phyloP scores from a whole-genome alignment of 208 protist species.

The Acanthamoeba polyphaga region DNA sequence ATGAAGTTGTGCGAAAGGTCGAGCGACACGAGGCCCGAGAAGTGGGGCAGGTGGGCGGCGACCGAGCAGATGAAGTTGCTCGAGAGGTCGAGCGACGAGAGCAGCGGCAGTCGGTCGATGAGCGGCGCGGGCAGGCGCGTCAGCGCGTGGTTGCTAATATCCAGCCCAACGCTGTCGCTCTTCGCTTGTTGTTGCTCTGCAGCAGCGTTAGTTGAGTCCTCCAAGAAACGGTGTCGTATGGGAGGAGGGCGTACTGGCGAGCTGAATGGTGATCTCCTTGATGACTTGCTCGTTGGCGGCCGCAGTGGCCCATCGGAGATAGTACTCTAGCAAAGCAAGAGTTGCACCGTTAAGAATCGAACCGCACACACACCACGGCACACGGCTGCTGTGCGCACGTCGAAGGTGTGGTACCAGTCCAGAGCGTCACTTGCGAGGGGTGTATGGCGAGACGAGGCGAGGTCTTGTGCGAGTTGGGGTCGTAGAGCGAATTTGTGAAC shows the following conservation, averaged over 20 bases:
- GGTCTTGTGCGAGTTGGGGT: neutral
- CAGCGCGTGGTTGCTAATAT: neutral
- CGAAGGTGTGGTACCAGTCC: neutral
- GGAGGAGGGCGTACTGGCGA: neutral
- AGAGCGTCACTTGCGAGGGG: neutral
- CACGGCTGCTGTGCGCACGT: neutral
- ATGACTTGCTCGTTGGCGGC: neutral
- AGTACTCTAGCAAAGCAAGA: neutral
- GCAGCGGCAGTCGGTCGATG: neutral
- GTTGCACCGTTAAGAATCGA: no score
- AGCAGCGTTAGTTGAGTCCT: no score
- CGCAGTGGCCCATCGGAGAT: neutral
- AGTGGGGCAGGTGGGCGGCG: neutral
- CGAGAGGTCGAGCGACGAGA: neutral
- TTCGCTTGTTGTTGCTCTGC: no score
- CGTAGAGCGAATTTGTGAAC: neutral
- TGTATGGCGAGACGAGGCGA: neutral
- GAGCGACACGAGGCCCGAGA: neutral
- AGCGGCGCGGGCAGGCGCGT: neutral
- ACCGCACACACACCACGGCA: no score
- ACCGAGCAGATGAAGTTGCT: neutral
- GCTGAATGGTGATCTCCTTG: neutral
- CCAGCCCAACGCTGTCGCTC: neutral
- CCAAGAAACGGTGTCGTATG: no score
- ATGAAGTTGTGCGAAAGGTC: constrained; percentile 39